These are phyloP conservation scores for Buxus sempervirens DNA, from an alignment of 164 flowering plant species.

Conservation along the genomic window DNA sequence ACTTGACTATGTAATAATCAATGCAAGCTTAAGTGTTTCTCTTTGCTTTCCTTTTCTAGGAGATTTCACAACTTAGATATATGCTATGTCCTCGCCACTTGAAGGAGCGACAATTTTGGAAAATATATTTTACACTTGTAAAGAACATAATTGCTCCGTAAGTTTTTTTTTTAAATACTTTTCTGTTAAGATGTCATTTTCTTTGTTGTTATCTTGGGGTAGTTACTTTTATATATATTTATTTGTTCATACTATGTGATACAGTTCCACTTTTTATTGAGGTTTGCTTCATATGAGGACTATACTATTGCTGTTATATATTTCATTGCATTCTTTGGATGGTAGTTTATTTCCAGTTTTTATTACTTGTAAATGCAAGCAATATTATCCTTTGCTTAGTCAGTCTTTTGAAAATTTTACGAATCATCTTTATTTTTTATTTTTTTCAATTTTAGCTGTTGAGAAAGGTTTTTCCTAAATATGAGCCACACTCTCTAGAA, in stretches of 20 bases:
- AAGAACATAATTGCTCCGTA: constrained; percentile 53
- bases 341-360: not conserved
- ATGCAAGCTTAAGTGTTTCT: not conserved
- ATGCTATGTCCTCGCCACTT: constrained; percentile 66
- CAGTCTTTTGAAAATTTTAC: too few species aligned
- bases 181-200: not conserved
- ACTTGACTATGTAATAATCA: not conserved
- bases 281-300: not conserved
- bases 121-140: constrained; percentile 69
- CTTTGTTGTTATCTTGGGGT: not conserved
- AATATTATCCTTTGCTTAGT: too few species aligned
- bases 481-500: too few species aligned
- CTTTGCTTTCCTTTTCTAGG: constrained; percentile 39
- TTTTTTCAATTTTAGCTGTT: too few species aligned
- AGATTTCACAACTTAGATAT: constrained; percentile 74
- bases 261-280: not conserved
- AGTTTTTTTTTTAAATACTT: constrained; percentile 29
- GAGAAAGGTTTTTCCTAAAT: too few species aligned
- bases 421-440: too few species aligned
- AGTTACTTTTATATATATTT: too few species aligned
- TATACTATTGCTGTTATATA: not conserved
- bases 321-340: not conserved
- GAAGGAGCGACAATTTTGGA: constrained; percentile 81
- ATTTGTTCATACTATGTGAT: not conserved
- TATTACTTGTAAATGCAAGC: too few species aligned